Evolutionary conservation across 805 yeast genomes (phyloP).

Genomic region (Alloascoidea africana): DNA sequence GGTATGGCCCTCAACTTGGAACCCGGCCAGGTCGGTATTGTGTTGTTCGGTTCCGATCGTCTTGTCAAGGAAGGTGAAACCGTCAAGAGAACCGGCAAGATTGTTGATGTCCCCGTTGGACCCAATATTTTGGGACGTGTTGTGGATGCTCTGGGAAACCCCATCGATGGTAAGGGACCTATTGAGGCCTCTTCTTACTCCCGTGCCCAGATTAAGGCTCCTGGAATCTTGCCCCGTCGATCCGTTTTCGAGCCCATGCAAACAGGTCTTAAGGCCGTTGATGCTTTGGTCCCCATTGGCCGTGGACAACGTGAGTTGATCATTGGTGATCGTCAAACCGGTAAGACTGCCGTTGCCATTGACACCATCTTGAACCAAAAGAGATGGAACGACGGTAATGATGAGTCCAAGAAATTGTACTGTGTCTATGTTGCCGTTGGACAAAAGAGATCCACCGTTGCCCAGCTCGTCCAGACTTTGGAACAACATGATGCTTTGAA

Average conservation of each 20-base stretch:
- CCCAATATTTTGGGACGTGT: constrained; percentile 98
- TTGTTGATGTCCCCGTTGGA: constrained; percentile 98
- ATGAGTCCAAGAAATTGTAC: constrained; percentile 96
- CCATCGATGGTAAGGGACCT: constrained; percentile 99
- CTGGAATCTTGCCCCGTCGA: constrained; percentile 99
- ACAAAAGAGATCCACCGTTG: constrained; percentile 99
- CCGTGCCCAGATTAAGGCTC: constrained; percentile 99
- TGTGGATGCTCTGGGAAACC: constrained; percentile 97
- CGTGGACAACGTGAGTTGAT: constrained; percentile 99
- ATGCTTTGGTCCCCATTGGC: constrained; percentile 97
- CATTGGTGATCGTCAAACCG: constrained; percentile 99
- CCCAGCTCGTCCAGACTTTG: constrained; percentile 97
- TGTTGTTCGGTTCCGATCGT: constrained; percentile 98
- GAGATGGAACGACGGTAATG: constrained; percentile 93
- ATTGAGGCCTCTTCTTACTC: constrained; percentile 68
- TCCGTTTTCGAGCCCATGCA: constrained; percentile 99
- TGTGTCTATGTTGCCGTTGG: constrained; percentile 99
- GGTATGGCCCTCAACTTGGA: constrained; percentile 99
- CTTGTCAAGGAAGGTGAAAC: constrained; percentile 98
- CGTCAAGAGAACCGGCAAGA: constrained; percentile 98
- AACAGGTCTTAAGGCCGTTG: constrained; percentile 98
- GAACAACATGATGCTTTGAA: constrained; percentile 97
- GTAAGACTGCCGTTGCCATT: constrained; percentile 98
- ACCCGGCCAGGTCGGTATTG: constrained; percentile 99
- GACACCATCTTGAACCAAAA: constrained; percentile 98